phyloP scores from a whole-genome alignment of 768 basidiomycete genomes.

The Paxillus involutus region DNA sequence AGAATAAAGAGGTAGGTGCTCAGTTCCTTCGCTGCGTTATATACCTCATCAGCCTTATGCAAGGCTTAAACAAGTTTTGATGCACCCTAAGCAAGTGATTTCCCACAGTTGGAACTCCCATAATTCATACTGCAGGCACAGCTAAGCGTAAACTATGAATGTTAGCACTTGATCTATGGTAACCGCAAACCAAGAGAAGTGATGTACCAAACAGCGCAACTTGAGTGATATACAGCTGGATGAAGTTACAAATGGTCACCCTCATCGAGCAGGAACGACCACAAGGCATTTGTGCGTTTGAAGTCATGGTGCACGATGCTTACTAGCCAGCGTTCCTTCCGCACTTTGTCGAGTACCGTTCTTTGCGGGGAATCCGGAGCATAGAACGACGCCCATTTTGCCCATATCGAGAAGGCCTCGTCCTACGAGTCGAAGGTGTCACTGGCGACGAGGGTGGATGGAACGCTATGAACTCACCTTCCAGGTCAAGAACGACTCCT shows the following conservation, averaged over 20 bases:
- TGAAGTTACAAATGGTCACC: neutral
- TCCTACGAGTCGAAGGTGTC: slow-evolving; percentile 51
- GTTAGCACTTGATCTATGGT: neutral
- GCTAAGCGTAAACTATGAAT: too few relatives aligned
- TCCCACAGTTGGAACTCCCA: too few relatives aligned
- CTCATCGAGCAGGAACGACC: slow-evolving; percentile 72
- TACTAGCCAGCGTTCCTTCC: slow-evolving; percentile 82
- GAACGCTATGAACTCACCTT: slow-evolving; percentile 58
- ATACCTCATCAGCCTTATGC: too few relatives aligned
- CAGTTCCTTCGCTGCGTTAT: too few relatives aligned
- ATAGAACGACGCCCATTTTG: slow-evolving; percentile 90
- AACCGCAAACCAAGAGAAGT: neutral
- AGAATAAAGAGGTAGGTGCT: too few relatives aligned
- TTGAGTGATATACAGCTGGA: neutral
- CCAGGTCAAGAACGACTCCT: slow-evolving; percentile 93
- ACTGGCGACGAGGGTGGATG: neutral
- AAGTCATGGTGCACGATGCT: slow-evolving; percentile 94
- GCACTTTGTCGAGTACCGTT: slow-evolving; percentile 66
- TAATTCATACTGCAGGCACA: too few relatives aligned
- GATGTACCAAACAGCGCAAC: neutral
- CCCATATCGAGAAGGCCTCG: slow-evolving; percentile 96
- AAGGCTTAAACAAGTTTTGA: too few relatives aligned
- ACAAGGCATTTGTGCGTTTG: slow-evolving; percentile 73
- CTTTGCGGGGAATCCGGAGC: slow-evolving; percentile 73
- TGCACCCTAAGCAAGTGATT: too few relatives aligned